Conservation (phyloP, 1,284 basidiomycete genomes). For the Phellopilus nigrolimitatus region DNA sequence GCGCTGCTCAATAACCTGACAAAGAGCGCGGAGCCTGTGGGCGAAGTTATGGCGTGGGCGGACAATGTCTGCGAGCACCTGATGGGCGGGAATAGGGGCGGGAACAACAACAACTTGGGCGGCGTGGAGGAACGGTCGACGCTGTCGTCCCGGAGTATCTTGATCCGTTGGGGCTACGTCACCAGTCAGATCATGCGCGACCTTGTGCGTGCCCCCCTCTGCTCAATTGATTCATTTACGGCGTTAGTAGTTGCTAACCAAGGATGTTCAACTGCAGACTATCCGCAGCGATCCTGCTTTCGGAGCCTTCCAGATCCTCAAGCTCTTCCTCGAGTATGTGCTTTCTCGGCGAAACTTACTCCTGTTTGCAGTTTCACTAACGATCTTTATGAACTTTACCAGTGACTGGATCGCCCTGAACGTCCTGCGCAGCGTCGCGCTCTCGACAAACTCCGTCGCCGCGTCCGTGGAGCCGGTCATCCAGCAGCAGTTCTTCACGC, state of each 20-base stretch:
- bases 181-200: constrained; percentile 88
- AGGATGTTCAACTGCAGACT: constrained; percentile 44
- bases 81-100: constrained; percentile 58
- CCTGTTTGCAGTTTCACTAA: constrained; percentile 25
- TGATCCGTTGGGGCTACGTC: constrained; percentile 88
- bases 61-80: constrained; percentile 81
- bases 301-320: constrained; percentile 85
- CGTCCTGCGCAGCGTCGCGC: constrained; percentile 76
- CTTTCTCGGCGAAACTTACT: not conserved
- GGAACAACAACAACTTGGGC: constrained; percentile 33
- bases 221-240: constrained; percentile 17
- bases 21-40: constrained; percentile 75
- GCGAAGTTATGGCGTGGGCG: constrained; percentile 84
- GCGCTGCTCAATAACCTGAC: constrained; percentile 61
- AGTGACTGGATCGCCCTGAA: constrained; percentile 89
- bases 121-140: constrained; percentile 61
- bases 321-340: constrained; percentile 79
- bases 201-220: constrained; percentile 56
- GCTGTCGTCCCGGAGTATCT: constrained; percentile 80
- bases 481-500: constrained; percentile 77
- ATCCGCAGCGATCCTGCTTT: constrained; percentile 87
- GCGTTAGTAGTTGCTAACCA: constrained; percentile 19
- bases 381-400: constrained; percentile 20
- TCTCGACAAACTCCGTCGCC: constrained; percentile 84
- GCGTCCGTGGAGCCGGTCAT: constrained; percentile 85